Evolutionary conservation across 2,329 filamentous ascomycete species (phyloP), one percentile per base, ranked within the genome.

Genomic region (Clarireedia homoeocarpa): DNA sequence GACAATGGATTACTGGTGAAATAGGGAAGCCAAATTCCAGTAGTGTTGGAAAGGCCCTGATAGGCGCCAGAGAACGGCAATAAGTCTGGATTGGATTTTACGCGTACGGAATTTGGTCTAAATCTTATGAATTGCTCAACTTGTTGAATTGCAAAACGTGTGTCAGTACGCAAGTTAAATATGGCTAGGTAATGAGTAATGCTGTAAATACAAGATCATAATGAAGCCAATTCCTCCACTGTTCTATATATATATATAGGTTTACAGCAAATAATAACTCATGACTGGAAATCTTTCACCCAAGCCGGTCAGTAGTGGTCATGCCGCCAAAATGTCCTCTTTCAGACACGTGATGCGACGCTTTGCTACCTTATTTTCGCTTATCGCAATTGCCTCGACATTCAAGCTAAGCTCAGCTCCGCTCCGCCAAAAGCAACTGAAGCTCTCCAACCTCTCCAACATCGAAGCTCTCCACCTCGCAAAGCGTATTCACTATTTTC

Each of bases 1-100:
- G 89, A 0, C 74, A 78, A 14, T 91, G 88, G 88, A 89, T 91
- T 57, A 82, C 82, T 3, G 69, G 69, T 15, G 77, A 84, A 70
- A 72, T 89, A 64, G 81, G 82, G 47, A 81, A 81, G 72, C 66
- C 72, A 55, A 84, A 88, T 67, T 79, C 79, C 45, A 86, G 84
- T 65, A 80, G 77, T 45, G 84, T 86, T n/a, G 85, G 85, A 4
- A 84, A 77, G 69, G 86, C 84, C 3, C 74, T 84, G 40, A 65
- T 84, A 51, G 81, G 80, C 14, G 78, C 76, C 51, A 61, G 59
- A 36, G 42, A 46, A 23, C 36, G 52, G 10, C 55, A 47, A 36
- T 34, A 9, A 49, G 39, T 20, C 12, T 14, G 15, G 15, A 6
- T 42, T 34, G 30, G 30, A 12, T 14, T 34, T 34, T 34, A 34